phyloP scores from a whole-genome alignment of 1,284 basidiomycete species.

The Fistulina hepatica region DNA sequence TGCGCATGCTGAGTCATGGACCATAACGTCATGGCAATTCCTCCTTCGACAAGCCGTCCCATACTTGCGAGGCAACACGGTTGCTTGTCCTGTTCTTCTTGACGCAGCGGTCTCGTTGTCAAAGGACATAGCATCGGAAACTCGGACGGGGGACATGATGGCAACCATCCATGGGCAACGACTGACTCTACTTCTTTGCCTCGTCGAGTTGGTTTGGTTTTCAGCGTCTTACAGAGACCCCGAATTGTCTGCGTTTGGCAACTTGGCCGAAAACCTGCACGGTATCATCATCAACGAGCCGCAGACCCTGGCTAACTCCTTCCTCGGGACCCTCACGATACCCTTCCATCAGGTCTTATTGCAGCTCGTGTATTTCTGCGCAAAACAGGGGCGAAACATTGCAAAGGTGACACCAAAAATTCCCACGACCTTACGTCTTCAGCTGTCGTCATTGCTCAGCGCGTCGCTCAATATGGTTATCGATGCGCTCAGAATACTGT shows the following conservation, averaged over 20 bases:
- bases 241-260: conserved; percentile 51
- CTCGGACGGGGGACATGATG: conserved; percentile 76
- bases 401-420: conserved; percentile 37
- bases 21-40: conserved; percentile 72
- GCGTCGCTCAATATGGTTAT: conserved; percentile 54
- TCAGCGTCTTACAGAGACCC: conserved; percentile 44
- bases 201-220: conserved; percentile 76
- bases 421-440: conserved; percentile 50
- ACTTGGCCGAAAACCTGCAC: conserved; percentile 49
- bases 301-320: conserved; percentile 66
- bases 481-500: conserved; percentile 58
- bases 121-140: conserved; percentile 57
- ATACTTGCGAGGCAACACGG: conserved; percentile 48
- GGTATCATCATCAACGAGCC: conserved; percentile 62
- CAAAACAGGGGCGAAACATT: conserved; percentile 48
- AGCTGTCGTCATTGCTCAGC: conserved; percentile 49
- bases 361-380: conserved; percentile 70
- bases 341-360: conserved; percentile 77
- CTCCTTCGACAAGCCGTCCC: conserved; percentile 57
- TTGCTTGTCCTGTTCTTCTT: conserved; percentile 46
- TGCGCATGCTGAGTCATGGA: conserved; percentile 64
- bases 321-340: conserved; percentile 53
- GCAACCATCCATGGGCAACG: conserved; percentile 70
- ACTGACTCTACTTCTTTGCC: conserved; percentile 59
- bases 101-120: conserved; percentile 55